These are phyloP conservation scores for Leccinum fibrillosum DNA, from an alignment of 768 basidiomycete species.

Conservation along the genomic window DNA sequence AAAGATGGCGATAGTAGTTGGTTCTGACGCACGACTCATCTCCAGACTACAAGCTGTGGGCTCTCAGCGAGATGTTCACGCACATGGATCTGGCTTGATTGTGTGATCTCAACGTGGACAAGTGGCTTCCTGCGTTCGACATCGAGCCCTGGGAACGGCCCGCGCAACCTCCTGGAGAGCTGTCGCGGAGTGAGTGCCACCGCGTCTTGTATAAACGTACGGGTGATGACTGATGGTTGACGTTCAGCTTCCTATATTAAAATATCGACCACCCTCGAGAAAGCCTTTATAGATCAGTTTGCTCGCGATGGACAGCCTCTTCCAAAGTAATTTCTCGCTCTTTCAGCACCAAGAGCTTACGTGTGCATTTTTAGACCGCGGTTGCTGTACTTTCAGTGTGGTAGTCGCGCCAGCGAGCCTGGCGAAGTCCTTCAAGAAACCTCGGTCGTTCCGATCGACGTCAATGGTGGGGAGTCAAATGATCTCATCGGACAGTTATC, in stretches of 20 bases:
- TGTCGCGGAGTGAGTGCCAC: constrained; percentile 36
- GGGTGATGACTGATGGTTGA: constrained; percentile 12
- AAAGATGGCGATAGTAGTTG: background rate
- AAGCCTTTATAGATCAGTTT: constrained; percentile 38
- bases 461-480: constrained; percentile 42
- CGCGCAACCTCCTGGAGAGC: constrained; percentile 36
- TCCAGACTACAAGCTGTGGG: constrained; percentile 50
- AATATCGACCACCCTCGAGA: constrained; percentile 44
- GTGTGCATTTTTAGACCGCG: constrained; percentile 24
- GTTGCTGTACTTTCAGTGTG: constrained; percentile 57
- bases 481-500: constrained; percentile 55
- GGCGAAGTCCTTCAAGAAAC: constrained; percentile 34
- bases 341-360: constrained; percentile 2
- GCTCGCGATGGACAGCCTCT: constrained; percentile 30
- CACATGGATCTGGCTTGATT: constrained; percentile 67
- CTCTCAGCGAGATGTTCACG: constrained; percentile 61
- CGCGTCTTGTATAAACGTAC: background rate
- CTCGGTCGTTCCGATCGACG: constrained; percentile 51
- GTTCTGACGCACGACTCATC: background rate
- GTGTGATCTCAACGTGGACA: constrained; percentile 52
- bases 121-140: constrained; percentile 45
- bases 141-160: constrained; percentile 39
- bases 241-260: constrained; percentile 47
- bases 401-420: constrained; percentile 37
- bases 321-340: constrained; percentile 26